Conservation (phyloP, 164 flowering plant species). For the Akebia trifoliata region DNA sequence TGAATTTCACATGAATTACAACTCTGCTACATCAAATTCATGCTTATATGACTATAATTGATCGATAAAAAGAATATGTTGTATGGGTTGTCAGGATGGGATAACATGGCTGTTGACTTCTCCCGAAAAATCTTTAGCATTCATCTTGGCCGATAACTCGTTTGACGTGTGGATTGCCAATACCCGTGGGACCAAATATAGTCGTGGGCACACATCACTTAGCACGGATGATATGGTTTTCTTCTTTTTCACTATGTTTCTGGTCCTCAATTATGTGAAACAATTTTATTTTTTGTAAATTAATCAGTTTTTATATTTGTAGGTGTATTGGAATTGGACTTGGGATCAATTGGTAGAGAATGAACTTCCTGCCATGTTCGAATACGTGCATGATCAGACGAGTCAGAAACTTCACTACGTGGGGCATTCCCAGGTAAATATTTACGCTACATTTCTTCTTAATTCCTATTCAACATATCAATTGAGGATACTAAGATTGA, state of each 20-base stretch:
- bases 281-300: neutral
- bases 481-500: no score
- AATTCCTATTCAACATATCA: no score
- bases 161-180: constrained; percentile 83
- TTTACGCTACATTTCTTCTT: no score
- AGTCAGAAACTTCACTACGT: constrained; percentile 68
- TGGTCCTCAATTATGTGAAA: neutral
- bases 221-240: constrained; percentile 39
- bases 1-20: neutral
- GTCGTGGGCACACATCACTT: constrained; percentile 56
- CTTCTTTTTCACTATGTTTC: neutral
- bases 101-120: constrained; percentile 57
- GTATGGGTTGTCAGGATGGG: constrained; percentile 49
- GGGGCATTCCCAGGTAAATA: constrained; percentile 74
- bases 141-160: constrained; percentile 64
- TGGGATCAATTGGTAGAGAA: constrained; percentile 73
- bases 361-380: constrained; percentile 62
- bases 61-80: neutral
- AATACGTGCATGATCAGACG: constrained; percentile 49
- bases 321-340: constrained; percentile 93
- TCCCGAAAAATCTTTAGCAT: constrained; percentile 54
- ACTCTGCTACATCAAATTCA: neutral
- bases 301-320: neutral
- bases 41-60: neutral
- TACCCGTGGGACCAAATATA: constrained; percentile 62